Base-by-base conservation (phyloP, 805 yeast species). In the Starmerella geochares region DNA sequence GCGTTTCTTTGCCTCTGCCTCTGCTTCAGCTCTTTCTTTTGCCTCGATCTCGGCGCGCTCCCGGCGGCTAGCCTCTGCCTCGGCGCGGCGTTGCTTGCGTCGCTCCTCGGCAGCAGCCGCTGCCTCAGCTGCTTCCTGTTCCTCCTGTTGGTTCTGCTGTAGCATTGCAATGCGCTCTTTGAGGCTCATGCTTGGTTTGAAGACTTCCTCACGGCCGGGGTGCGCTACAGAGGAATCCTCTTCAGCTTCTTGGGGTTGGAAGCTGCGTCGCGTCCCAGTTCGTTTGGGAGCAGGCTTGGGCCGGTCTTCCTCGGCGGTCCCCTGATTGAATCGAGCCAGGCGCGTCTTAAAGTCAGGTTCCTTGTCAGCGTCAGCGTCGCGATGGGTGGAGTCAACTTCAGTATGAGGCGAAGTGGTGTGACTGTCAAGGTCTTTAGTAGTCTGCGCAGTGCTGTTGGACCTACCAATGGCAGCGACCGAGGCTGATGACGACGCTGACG, bases 81-180 rank as follows among this genome's bases (percentile, higher is more conserved):
- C 48, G 19, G 37, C 52, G 11, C 58, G 58, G 10, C 80, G 76
- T 4, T 78, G 80, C 56, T 77, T 28, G 27, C 54, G 50, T 13
- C 54, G 54, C 23, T 59, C 60, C 60, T 73, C 56, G 7, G 81
- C 77, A 11, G 49, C 55, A 8, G 33, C 42, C 14, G 50, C 57
- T 1, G 50, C 57, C 3, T 79, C 81, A 55, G 78, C 88, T 2
- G 58, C 60, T 50, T 78, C 70, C 53, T 81, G 90, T 19, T 81
- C 84, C 58, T 86, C 94, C 60, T 83, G 83, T 52, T 76, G 77
- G 62, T 86, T 95, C 60, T 85, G 77, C 63, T 88, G 95, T 46
- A 90, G 71, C 60, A 85, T 60, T 4, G 86, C 86, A 62, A 90
- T 86, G 56, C 97, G 75, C 58, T 92, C 96, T 62, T 83, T 83